A percentile compares a stretch with the other conserved stretches of the same genome.
Conservation (phyloP, 768 basidiomycete species). For the Suillus luteus region DNA sequence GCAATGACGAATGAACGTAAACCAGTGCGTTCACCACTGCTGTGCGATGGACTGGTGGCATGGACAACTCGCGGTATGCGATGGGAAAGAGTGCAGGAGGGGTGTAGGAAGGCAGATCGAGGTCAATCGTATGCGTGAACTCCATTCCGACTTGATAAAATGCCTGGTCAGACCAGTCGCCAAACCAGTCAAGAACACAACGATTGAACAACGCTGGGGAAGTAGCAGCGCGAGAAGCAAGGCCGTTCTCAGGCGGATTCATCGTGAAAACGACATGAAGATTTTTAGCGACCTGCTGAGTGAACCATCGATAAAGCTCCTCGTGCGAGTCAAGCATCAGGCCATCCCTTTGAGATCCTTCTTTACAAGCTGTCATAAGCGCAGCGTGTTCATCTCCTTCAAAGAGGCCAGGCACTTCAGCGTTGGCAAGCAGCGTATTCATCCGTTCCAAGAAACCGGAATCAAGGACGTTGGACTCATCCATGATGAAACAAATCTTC, state of each 20-base stretch:
- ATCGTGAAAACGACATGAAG: conserved; percentile 99
- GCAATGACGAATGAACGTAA: conserved; percentile 85
- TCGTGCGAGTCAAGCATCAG: conserved; percentile 98
- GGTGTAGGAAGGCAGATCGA: conserved; percentile 81
- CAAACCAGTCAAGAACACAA: conserved; percentile 99
- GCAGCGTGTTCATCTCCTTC: conserved; percentile 99
- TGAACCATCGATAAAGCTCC: conserved; percentile 98
- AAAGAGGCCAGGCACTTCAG: conserved; percentile 99
- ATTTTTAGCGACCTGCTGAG: conserved; percentile 96
- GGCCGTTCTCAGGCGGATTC: conserved; percentile 96
- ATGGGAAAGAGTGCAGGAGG: conserved; percentile 86
- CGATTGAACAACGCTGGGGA: conserved; percentile 99
- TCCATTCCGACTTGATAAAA: conserved; percentile 98
- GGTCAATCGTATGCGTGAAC: conserved; percentile 91
- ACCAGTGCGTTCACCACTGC: conserved; percentile 95
- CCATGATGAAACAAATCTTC: conserved; percentile 99
- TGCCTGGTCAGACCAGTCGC: conserved; percentile 98
- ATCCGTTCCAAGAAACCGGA: conserved; percentile 99
- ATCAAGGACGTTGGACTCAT: conserved; percentile 98
- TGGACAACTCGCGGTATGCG: conserved; percentile 77
- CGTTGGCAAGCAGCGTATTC: conserved; percentile 98
- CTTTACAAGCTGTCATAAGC: conserved; percentile 98
- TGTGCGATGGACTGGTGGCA: conserved; percentile 88
- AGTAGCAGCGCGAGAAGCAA: conserved; percentile 94
- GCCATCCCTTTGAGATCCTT: conserved; percentile 98